phyloP scores from a whole-genome alignment of 441 rosid species.

The Eruca vesicaria region DNA sequence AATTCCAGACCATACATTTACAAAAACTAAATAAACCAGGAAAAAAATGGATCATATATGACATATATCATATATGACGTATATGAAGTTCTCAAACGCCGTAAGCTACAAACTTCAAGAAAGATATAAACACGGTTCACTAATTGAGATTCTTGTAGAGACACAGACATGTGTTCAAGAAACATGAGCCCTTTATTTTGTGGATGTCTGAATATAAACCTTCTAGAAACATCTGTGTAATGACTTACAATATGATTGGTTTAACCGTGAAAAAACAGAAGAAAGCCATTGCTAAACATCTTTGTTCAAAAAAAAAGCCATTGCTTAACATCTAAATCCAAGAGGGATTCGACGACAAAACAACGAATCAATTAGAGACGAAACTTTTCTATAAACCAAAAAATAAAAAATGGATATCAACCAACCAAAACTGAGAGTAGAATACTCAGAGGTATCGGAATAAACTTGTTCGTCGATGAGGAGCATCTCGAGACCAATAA shows the following conservation, averaged over 20 bases:
- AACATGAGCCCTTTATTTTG: conserved; percentile 10
- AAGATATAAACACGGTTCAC: not conserved
- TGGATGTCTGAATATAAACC: conserved; percentile 2
- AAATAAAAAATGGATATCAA: too few relatives aligned
- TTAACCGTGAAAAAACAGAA: not conserved
- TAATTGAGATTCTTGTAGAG: not conserved
- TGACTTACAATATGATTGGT: conserved; percentile 7
- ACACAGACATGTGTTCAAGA: not conserved
- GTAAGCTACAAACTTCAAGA: not conserved
- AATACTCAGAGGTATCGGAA: too few relatives aligned
- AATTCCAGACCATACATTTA: too few relatives aligned
- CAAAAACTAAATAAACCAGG: too few relatives aligned
- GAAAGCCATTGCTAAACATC: conserved; percentile 14
- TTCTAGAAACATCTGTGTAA: not conserved
- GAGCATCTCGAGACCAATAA: too few relatives aligned
- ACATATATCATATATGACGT: too few relatives aligned
- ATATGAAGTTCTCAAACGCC: not conserved
- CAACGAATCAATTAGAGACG: too few relatives aligned
- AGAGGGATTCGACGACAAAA: not conserved
- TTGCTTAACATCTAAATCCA: conserved; percentile 15
- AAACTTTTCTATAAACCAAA: too few relatives aligned
- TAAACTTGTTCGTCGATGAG: too few relatives aligned
- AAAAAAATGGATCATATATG: too few relatives aligned
- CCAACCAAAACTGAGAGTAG: too few relatives aligned
- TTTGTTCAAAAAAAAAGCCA: too few relatives aligned